These are phyloP conservation scores for Wallacemonas sp. DNA, from an alignment of 208 protist genomes.

Conservation along the genomic window DNA sequence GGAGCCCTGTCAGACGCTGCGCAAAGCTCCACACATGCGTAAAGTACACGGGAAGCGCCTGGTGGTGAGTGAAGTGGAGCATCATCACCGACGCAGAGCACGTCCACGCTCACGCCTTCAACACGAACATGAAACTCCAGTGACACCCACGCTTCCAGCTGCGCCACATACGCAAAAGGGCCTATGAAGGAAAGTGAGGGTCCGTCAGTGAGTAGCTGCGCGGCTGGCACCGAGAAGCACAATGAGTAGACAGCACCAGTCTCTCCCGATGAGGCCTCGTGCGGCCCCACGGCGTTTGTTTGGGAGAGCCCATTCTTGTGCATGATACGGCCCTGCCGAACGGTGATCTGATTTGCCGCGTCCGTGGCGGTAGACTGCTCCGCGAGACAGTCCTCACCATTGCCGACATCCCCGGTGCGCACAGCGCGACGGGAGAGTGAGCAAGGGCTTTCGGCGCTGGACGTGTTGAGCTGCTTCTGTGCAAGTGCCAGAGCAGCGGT, in stretches of 20 bases:
- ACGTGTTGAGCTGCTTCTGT: not conserved
- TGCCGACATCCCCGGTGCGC: not conserved
- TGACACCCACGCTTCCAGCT: conserved; percentile 22
- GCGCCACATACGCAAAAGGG: conserved; percentile 27
- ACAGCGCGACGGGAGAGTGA: not conserved
- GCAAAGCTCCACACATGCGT: not conserved
- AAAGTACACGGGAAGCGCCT: not conserved
- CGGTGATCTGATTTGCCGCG: too few species aligned
- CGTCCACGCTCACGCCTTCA: conserved; percentile 21
- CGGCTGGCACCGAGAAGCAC: not conserved
- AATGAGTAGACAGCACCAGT: not conserved
- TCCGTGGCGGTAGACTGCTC: too few species aligned
- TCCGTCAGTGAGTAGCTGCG: not conserved
- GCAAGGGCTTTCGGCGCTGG: not conserved
- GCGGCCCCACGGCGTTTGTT: too few species aligned
- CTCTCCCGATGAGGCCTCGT: too few species aligned
- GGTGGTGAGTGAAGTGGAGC: not conserved
- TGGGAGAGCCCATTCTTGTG: too few species aligned
- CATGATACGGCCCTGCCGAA: too few species aligned
- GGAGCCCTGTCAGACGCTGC: not conserved
- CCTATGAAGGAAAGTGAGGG: not conserved
- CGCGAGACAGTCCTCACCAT: not conserved
- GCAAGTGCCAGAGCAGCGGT: not conserved
- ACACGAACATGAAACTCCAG: conserved; percentile 25
- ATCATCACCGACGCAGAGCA: conserved; percentile 17